phyloP scores from a whole-genome alignment of 257 asterid species.

The Gardenia jasminoides region DNA sequence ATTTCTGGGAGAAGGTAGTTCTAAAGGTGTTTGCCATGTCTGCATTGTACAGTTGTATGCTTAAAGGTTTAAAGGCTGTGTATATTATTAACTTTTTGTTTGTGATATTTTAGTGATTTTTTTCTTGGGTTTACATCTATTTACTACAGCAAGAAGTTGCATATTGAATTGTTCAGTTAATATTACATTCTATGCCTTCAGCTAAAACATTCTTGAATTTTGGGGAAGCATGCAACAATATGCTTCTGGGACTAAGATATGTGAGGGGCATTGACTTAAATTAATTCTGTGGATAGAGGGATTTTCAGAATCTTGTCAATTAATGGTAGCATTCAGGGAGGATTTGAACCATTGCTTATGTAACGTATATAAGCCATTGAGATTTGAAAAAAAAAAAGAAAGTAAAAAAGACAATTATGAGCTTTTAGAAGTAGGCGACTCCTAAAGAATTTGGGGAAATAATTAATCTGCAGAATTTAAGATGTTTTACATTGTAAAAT shows the following conservation, averaged over 20 bases:
- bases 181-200: not conserved
- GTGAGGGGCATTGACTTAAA: not conserved
- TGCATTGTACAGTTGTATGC: constrained; percentile 56
- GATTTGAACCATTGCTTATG: too few relatives aligned
- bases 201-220: not conserved
- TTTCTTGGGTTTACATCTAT: not conserved
- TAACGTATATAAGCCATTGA: not conserved
- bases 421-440: not conserved
- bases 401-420: not conserved
- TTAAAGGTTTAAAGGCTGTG: constrained; percentile 6
- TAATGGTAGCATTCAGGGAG: not conserved
- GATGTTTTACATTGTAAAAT: not conserved
- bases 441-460: not conserved
- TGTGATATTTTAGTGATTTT: constrained; percentile 4
- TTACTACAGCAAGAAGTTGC: not conserved
- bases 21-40: constrained; percentile 35
- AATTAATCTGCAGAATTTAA: not conserved
- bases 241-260: not conserved
- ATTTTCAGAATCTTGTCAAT: not conserved
- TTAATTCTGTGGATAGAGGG: not conserved
- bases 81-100: constrained; percentile 8
- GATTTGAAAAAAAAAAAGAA: too few relatives aligned
- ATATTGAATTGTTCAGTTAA: not conserved
- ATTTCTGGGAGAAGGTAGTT: constrained; percentile 46
- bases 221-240: constrained; percentile 5